Evolutionary conservation across 2,329 filamentous ascomycete species (phyloP).

Genomic region (Apiospora aurea): DNA sequence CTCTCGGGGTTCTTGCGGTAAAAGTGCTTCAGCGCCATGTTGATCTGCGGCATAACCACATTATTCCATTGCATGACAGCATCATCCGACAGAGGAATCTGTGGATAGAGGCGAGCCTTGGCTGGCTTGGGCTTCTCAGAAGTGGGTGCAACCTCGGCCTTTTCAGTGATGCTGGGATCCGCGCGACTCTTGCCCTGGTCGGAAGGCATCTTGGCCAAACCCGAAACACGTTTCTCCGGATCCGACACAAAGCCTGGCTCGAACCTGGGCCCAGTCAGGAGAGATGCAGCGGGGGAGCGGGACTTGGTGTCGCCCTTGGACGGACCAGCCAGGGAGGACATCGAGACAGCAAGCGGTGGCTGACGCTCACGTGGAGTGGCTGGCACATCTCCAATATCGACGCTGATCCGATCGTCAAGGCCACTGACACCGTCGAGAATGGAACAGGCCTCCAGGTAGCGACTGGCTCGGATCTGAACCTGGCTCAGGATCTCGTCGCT

Average conservation of each 20-base stretch:
- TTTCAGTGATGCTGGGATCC: neutral
- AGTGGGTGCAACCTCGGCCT: slow-evolving; percentile 19
- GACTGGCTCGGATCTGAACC: slow-evolving; percentile 62
- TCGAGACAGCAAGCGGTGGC: slow-evolving; percentile 25
- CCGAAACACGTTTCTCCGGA: neutral
- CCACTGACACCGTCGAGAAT: slow-evolving; percentile 66
- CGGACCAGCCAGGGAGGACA: slow-evolving; percentile 28
- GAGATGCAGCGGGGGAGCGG: slow-evolving; percentile 15
- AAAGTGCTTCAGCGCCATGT: slow-evolving; percentile 72
- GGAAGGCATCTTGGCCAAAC: neutral
- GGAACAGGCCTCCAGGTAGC: slow-evolving; percentile 68
- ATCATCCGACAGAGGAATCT: slow-evolving; percentile 64
- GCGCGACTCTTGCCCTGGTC: neutral
- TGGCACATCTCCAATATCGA: slow-evolving; percentile 45
- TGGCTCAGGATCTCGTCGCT: slow-evolving; percentile 60
- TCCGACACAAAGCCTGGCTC: neutral
- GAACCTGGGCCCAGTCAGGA: slow-evolving; percentile 25
- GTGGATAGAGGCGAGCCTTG: slow-evolving; percentile 66
- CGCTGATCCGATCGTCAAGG: slow-evolving; percentile 59
- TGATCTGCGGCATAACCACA: slow-evolving; percentile 75
- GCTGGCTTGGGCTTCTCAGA: slow-evolving; percentile 36
- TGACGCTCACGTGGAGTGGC: slow-evolving; percentile 25
- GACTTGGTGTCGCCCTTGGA: slow-evolving; percentile 23
- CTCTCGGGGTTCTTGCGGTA: slow-evolving; percentile 78
- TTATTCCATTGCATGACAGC: slow-evolving; percentile 76